A percentile compares a stretch with the other conserved stretches of the same genome.
Evolutionary conservation across 352 stramenopile species (phyloP).

Genomic region (Pythium phragmiticola): DNA sequence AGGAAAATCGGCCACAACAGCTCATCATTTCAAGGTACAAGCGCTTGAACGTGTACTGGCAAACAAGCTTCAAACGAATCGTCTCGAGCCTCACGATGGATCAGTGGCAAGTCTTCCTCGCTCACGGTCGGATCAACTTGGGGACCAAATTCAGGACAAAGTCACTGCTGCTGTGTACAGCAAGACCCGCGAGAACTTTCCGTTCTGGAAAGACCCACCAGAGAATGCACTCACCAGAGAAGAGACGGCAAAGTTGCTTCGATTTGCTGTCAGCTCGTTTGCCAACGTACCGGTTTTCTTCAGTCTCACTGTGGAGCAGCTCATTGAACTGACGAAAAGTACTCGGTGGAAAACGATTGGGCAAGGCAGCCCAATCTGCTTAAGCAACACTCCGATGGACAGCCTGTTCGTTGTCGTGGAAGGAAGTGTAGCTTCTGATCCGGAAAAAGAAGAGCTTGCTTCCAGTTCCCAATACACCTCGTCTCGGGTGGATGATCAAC

Average conservation of each 20-base stretch:
- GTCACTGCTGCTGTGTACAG: slow-evolving; percentile 57
- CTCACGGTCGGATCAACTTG: slow-evolving; percentile 26
- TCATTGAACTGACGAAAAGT: slow-evolving; percentile 45
- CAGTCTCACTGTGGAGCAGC: slow-evolving; percentile 45
- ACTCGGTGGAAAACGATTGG: slow-evolving; percentile 36
- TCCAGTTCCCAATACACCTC: neutral
- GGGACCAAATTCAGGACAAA: slow-evolving; percentile 50
- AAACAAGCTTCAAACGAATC: slow-evolving; percentile 8
- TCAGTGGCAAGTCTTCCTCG: slow-evolving; percentile 16
- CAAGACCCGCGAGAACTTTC: slow-evolving; percentile 53
- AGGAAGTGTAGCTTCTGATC: slow-evolving; percentile 19
- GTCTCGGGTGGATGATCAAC: slow-evolving; percentile 1
- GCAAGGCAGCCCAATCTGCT: slow-evolving; percentile 27
- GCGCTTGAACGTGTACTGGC: slow-evolving; percentile 44
- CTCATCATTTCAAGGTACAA: slow-evolving; percentile 61
- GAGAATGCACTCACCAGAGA: slow-evolving; percentile 38
- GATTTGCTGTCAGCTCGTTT: slow-evolving; percentile 33
- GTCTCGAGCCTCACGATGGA: slow-evolving; percentile 2
- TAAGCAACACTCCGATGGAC: slow-evolving; percentile 34
- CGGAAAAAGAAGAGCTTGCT: neutral
- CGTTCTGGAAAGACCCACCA: slow-evolving; percentile 50
- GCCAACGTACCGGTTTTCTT: slow-evolving; percentile 33
- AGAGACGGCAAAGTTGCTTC: slow-evolving; percentile 49
- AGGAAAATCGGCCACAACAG: slow-evolving; percentile 10
- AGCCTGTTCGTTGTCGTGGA: slow-evolving; percentile 46